A percentile compares a stretch with the other conserved stretches of the same genome.
These are phyloP conservation scores for Yamadazyma sp. DNA, from an alignment of 805 yeast genomes.

Conservation along the genomic window DNA sequence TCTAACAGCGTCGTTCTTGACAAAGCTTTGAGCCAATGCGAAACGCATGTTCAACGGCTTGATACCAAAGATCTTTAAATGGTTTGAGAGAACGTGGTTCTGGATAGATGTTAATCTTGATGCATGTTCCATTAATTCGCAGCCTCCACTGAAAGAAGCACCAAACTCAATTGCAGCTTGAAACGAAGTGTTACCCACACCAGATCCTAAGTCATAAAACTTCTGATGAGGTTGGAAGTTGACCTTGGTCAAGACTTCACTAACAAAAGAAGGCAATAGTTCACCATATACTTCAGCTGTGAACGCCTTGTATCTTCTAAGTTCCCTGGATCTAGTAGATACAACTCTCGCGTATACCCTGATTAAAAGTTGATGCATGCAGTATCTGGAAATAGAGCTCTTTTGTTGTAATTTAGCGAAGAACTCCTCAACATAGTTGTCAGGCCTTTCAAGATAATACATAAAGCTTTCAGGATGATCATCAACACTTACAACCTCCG, in stretches of 20 bases:
- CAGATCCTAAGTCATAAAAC: slow-evolving; percentile 91
- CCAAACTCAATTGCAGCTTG: slow-evolving; percentile 90
- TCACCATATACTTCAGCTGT: slow-evolving; percentile 93
- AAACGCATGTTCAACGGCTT: slow-evolving; percentile 55
- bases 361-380: slow-evolving; percentile 67
- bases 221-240: slow-evolving; percentile 50
- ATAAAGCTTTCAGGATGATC: slow-evolving; percentile 1
- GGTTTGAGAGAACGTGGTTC: slow-evolving; percentile 51
- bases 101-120: slow-evolving; percentile 66
- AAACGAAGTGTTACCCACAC: slow-evolving; percentile 88
- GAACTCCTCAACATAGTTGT: slow-evolving; percentile 21
- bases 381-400: slow-evolving; percentile 29
- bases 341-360: slow-evolving; percentile 77
- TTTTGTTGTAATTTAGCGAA: slow-evolving; percentile 21
- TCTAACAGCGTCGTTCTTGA: slow-evolving; percentile 57
- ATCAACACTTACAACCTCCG: background rate
- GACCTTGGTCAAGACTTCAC: slow-evolving; percentile 61
- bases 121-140: slow-evolving; percentile 86
- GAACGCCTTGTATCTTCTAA: slow-evolving; percentile 77
- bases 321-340: slow-evolving; percentile 64
- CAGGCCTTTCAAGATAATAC: slow-evolving; percentile 19
- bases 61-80: slow-evolving; percentile 66
- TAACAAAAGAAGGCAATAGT: slow-evolving; percentile 72
- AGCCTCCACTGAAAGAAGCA: slow-evolving; percentile 74
- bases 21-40: slow-evolving; percentile 69